These are phyloP conservation scores for Pistacia vera DNA, from an alignment of 345 rosid species.

Conservation along the genomic window DNA sequence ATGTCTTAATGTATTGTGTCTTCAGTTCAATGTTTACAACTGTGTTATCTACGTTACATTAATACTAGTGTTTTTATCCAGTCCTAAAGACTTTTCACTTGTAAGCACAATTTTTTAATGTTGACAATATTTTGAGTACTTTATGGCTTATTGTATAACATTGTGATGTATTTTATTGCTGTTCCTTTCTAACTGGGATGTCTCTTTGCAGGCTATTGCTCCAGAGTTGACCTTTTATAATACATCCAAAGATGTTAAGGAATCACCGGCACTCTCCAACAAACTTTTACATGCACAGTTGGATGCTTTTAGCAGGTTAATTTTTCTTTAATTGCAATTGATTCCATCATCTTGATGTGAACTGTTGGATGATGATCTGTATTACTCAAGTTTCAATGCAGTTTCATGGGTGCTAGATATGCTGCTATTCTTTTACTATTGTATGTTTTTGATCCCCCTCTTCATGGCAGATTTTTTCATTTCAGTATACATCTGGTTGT, in stretches of 20 bases:
- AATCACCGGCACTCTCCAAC: conserved; percentile 68
- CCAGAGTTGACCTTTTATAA: conserved; percentile 95
- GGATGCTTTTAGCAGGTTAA: conserved; percentile 82
- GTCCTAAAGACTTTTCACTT: not conserved
- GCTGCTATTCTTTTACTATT: not conserved
- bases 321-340: conserved; percentile 3
- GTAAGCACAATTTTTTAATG: not conserved
- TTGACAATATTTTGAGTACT: not conserved
- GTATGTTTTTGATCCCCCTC: not conserved
- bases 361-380: not conserved
- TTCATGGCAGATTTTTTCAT: not conserved
- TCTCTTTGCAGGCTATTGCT: conserved; percentile 74
- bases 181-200: conserved; percentile 21
- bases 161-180: conserved; percentile 16
- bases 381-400: not conserved
- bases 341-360: not conserved
- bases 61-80: not conserved
- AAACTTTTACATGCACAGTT: conserved; percentile 90
- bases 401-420: not conserved
- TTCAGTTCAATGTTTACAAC: not conserved
- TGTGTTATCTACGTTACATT: not conserved
- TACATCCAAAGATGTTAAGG: conserved; percentile 68
- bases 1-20: not conserved
- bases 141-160: not conserved
- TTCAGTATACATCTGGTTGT: not conserved